These are phyloP conservation scores for Globisporangium heterothallicum DNA, from an alignment of 352 stramenopile species.

Conservation along the genomic window DNA sequence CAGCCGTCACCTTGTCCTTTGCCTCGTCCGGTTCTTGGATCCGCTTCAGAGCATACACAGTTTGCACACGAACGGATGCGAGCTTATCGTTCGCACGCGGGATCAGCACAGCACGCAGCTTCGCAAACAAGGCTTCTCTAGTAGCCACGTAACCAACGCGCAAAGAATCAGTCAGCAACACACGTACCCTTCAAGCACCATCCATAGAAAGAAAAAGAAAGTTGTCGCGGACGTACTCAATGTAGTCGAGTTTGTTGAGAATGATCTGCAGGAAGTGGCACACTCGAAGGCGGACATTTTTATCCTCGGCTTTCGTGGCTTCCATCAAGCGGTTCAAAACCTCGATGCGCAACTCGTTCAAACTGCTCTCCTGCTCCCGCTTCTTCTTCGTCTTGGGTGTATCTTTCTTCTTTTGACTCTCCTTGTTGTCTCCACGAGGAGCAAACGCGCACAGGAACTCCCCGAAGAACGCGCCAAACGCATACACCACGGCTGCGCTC, in stretches of 20 bases:
- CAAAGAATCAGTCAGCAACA: neutral
- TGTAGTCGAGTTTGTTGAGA: slow-evolving; percentile 40
- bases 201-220: too few relatives aligned
- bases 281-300: slow-evolving; percentile 40
- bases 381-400: slow-evolving; percentile 10
- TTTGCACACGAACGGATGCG: slow-evolving; percentile 49
- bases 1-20: slow-evolving; percentile 35
- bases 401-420: slow-evolving; percentile 12
- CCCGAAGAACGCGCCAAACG: slow-evolving; percentile 44
- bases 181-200: neutral
- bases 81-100: slow-evolving; percentile 60
- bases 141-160: neutral
- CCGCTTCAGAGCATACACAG: slow-evolving; percentile 49
- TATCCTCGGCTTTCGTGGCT: slow-evolving; percentile 57
- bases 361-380: slow-evolving; percentile 11
- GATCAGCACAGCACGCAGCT: slow-evolving; percentile 39
- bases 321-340: slow-evolving; percentile 41
- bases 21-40: slow-evolving; percentile 39
- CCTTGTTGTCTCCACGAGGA: slow-evolving; percentile 7
- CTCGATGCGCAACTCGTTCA: slow-evolving; percentile 41
- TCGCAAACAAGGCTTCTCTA: slow-evolving; percentile 32
- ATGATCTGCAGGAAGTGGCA: slow-evolving; percentile 64
- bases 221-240: slow-evolving; percentile 33
- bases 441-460: slow-evolving; percentile 29
- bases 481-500: slow-evolving; percentile 37